Evolutionary conservation across 495 filamentous ascomycete species (phyloP), one percentile per base, ranked within the genome.

Genomic region (Penicillium canariense): DNA sequence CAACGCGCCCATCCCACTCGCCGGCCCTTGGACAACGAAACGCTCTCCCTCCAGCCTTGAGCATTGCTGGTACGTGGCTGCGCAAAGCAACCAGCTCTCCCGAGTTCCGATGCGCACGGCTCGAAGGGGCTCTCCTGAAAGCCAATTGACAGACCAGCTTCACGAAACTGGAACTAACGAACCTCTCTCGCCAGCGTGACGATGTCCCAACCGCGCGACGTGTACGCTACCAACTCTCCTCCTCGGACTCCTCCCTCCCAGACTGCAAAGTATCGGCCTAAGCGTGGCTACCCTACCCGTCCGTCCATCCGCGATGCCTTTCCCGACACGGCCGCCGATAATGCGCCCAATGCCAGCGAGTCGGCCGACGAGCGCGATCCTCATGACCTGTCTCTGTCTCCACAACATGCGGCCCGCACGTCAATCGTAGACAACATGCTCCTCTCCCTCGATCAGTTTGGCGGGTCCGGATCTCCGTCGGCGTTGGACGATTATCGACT

Each of bases 401-500:
- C 86, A 44, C 78, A 85, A 51, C 86, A 91, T 66, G 84, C 87
- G 56, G 86, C 85, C 25, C 84, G 91, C 45, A 88, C 91, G 59
- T 96, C 91, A 20, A 84, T 97, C 42, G 87, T 97, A 38, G 88
- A 92, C 68, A 92, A 96, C 63, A 90, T 97, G 84, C 81, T 97
- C 11, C 80, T 91, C 27, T 96, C 92, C 15, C 82, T 97, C 53
- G 90, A 95, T 69, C 87, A 89, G 73, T 82, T 90, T 65, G 81
- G 80, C 10, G 74, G 81, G 52, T 78, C 81, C 5, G 80, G 61
- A 9, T 63, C 71, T 4, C 72, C 71, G 0, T 73, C 71, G 0
- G 50, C 72, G 5, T 42, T 76, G 34, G 72, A 72, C 30, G 74
- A 78, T 48, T 72, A 73, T 48, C 68, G 70, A 51, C 63, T 72